These are phyloP conservation scores for Blastobotrys capitulatus DNA, from an alignment of 1,139 yeast species.

Conservation along the genomic window DNA sequence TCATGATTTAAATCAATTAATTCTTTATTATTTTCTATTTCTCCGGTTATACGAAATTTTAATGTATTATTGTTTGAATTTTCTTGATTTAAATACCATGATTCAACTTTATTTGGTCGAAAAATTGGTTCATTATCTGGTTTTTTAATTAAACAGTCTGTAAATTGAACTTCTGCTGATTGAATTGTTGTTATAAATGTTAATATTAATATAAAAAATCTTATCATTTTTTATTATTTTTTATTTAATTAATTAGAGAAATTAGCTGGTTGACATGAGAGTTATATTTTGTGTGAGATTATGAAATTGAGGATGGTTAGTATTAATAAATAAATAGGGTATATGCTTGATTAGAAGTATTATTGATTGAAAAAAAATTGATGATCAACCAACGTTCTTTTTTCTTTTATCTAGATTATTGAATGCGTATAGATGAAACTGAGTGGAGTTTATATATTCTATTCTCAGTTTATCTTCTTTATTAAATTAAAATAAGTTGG, in stretches of 20 bases:
- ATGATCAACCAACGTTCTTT: too few relatives aligned
- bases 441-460: too few relatives aligned
- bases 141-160: slow-evolving; percentile 9
- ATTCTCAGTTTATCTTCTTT: too few relatives aligned
- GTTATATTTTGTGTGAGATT: too few relatives aligned
- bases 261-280: background rate
- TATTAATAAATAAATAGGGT: too few relatives aligned
- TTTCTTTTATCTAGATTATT: too few relatives aligned
- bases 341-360: too few relatives aligned
- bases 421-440: too few relatives aligned
- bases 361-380: too few relatives aligned
- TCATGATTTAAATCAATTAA: slow-evolving; percentile 25
- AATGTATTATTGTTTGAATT: slow-evolving; percentile 12
- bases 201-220: background rate
- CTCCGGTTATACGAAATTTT: slow-evolving; percentile 21
- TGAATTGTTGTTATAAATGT: background rate
- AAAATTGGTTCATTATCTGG: slow-evolving; percentile 10
- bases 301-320: too few relatives aligned
- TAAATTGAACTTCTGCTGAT: slow-evolving; percentile 8
- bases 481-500: too few relatives aligned
- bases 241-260: background rate
- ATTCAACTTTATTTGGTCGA: slow-evolving; percentile 11
- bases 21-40: slow-evolving; percentile 23
- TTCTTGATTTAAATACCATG: slow-evolving; percentile 9
- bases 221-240: background rate